phyloP scores from a whole-genome alignment of 139 green algal species.

The Chlamydomonas incerta region DNA sequence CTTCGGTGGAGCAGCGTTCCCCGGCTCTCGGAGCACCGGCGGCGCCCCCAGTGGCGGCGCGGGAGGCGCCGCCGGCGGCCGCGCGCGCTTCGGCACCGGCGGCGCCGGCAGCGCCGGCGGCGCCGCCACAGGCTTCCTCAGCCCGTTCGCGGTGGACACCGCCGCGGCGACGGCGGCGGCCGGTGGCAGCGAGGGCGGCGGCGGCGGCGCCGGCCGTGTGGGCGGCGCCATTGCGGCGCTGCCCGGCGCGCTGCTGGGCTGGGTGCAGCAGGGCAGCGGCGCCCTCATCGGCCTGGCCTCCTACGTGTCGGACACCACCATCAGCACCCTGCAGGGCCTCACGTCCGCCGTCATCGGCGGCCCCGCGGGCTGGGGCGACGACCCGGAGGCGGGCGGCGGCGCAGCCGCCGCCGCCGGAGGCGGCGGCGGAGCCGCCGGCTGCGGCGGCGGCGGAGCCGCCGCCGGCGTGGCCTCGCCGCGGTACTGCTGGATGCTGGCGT shows the following conservation, averaged over 20 bases:
- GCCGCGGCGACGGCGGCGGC: neutral
- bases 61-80: neutral
- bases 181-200: neutral
- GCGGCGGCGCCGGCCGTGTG: neutral
- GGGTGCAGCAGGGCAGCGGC: constrained; percentile 11
- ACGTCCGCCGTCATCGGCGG: neutral
- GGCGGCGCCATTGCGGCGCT: neutral
- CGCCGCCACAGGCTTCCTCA: neutral
- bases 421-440: no score
- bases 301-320: constrained; percentile 7
- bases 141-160: constrained; percentile 4
- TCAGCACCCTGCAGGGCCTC: neutral
- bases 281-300: neutral
- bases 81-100: neutral
- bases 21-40: neutral
- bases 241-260: neutral
- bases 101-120: neutral
- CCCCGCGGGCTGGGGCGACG: no score
- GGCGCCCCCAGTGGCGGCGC: neutral
- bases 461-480: neutral
- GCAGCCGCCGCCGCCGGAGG: neutral
- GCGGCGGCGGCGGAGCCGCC: neutral
- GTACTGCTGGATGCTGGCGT: constrained; percentile 40
- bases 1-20: neutral
- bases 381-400: neutral